Evolutionary conservation across 164 flowering plant genomes (phyloP).

Genomic region (Chimonanthus salicifolius): DNA sequence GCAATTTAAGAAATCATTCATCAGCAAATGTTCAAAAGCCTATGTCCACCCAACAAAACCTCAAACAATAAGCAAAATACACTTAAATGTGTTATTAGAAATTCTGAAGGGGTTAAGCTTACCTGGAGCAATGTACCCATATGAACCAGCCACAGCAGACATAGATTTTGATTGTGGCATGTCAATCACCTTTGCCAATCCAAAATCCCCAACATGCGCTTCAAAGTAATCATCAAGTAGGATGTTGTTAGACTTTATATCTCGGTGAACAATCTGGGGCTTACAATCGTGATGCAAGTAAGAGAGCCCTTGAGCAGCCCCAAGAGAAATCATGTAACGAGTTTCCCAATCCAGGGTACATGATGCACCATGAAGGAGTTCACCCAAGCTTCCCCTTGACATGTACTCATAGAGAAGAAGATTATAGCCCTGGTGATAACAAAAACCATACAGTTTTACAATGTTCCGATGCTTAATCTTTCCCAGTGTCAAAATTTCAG

Average conservation of each 20-base stretch:
- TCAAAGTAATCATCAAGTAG: constrained; percentile 73
- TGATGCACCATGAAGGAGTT: constrained; percentile 65
- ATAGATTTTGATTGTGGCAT: constrained; percentile 92
- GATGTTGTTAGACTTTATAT: constrained; percentile 91
- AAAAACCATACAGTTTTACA: constrained; percentile 83
- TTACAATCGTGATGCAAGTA: constrained; percentile 95
- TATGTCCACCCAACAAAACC: background rate
- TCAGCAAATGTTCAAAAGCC: background rate
- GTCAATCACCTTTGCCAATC: constrained; percentile 91
- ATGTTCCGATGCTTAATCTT: constrained; percentile 91
- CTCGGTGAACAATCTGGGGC: constrained; percentile 93
- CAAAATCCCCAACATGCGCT: constrained; percentile 99
- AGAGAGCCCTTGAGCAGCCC: constrained; percentile 91
- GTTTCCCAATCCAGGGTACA: constrained; percentile 69
- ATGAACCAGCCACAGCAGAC: constrained; percentile 99
- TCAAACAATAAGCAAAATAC: background rate
- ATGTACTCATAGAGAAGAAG: constrained; percentile 89
- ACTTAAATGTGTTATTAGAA: background rate
- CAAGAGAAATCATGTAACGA: constrained; percentile 71
- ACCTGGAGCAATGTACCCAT: constrained; percentile 99
- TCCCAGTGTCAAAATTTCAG: constrained; percentile 86
- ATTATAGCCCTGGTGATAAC: constrained; percentile 79
- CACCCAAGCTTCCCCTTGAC: constrained; percentile 86
- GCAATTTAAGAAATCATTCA: background rate
- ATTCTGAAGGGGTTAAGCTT: constrained; percentile 12